Evolutionary conservation across 352 stramenopile species (phyloP), one percentile per base, ranked within the genome.

Genomic region (Phytophthora citricola): DNA sequence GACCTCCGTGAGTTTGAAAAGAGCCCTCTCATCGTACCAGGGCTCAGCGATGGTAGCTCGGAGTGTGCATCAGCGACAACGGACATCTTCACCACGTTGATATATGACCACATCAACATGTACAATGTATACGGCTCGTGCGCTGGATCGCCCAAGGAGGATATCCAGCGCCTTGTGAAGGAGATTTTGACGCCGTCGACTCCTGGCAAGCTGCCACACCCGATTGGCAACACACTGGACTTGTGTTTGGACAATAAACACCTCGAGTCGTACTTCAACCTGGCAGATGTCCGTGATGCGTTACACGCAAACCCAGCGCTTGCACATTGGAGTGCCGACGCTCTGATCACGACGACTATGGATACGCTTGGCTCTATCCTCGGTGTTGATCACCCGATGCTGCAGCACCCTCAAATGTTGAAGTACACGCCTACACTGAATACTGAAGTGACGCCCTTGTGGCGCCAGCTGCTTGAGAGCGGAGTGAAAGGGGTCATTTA

Each of bases 261-360:
- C n/a, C 39, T 81, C 15, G 77, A 92, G 27, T 46, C 74, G 34
- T 98, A 92, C 73, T 83, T 98, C 29, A 89, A 90, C 14, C 55
- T 84, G 7, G 52, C 76, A 0, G 52, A 72, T 1, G 91, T 98
- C 5, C 83, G 83, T 17, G 65, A 83, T 20, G 85, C 89, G 11
- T 81, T 98, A 45, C 90, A 97, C 68, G 82, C 94, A 7, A 79
- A 85, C 27, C 48, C 56, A 0, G 62, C 71, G 38, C 76, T 89
- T 15, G 60, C 60, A 0, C 59, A 71, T n/a, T 89, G 79, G 79
- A 77, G 58, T 40, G 61, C 66, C 15, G 65, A 82, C 40, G 78
- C 76, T 12, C 69, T 89, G 5, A 91, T 80, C 17, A 79, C 72
- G 14, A 58, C 75, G 8, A 81, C 69, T 7, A 63, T 86, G 27